phyloP scores from a whole-genome alignment of 257 asterid genomes.

The Leonotis leonurus region DNA sequence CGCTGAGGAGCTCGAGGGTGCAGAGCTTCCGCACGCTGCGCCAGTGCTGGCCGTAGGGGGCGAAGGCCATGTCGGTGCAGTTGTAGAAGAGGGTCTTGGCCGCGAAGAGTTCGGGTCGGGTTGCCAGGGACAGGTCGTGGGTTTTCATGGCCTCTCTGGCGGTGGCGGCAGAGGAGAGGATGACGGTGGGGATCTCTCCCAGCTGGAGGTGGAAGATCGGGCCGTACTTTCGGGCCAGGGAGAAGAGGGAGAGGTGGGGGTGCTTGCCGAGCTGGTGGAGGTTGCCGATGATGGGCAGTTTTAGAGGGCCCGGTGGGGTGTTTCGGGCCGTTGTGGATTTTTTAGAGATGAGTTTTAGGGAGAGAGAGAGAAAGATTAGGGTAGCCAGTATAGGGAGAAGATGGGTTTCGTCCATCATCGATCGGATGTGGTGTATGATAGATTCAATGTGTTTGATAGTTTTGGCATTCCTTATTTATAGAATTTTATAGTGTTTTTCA shows the following conservation, averaged over 20 bases:
- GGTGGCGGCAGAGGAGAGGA: constrained; percentile 42
- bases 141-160: constrained; percentile 45
- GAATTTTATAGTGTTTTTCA: no score
- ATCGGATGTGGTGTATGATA: background rate
- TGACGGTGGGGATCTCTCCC: constrained; percentile 40
- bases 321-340: background rate
- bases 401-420: background rate
- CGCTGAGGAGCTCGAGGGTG: background rate
- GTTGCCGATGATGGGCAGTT: constrained; percentile 54
- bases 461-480: background rate
- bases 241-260: constrained; percentile 43
- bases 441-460: background rate
- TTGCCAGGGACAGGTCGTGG: constrained; percentile 39
- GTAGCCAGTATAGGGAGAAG: background rate
- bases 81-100: constrained; percentile 49
- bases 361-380: constrained; percentile 1
- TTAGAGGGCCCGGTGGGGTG: constrained; percentile 42
- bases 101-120: constrained; percentile 41
- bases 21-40: no score
- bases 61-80: constrained; percentile 18
- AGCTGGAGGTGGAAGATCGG: constrained; percentile 44
- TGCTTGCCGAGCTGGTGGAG: constrained; percentile 46
- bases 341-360: constrained; percentile 2
- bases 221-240: constrained; percentile 35
- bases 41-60: no score